phyloP scores from a whole-genome alignment of 192 early-diverging fungal genomes.

The Umbelopsis isabellina region DNA sequence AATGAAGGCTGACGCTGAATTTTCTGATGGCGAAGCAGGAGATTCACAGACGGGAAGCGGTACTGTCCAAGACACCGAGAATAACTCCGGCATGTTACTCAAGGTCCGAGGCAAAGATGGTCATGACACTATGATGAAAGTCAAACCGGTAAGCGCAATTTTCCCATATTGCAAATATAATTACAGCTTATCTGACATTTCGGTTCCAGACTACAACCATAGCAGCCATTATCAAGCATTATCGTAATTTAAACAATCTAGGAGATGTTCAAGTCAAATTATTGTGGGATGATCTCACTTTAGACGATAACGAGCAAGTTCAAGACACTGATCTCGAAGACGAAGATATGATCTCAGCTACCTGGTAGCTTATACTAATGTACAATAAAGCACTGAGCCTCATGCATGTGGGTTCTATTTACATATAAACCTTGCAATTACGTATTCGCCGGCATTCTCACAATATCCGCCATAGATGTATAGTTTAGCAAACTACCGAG shows the following conservation, averaged over 20 bases:
- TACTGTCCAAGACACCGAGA: background rate
- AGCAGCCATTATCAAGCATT: slow-evolving; percentile 50
- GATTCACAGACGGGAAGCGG: background rate
- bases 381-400: background rate
- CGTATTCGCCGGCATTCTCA: background rate
- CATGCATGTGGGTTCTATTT: background rate
- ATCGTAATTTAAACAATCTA: slow-evolving; percentile 41
- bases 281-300: slow-evolving; percentile 57
- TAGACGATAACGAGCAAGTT: slow-evolving; percentile 42
- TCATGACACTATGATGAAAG: slow-evolving; percentile 24
- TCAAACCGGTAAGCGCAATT: slow-evolving; percentile 25
- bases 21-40: background rate
- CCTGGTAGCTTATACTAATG: slow-evolving; percentile 1
- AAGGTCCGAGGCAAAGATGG: slow-evolving; percentile 30
- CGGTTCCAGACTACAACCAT: slow-evolving; percentile 43
- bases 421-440: background rate
- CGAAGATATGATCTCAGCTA: slow-evolving; percentile 54
- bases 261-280: slow-evolving; percentile 31
- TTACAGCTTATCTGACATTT: background rate
- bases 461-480: no score
- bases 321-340: slow-evolving; percentile 62
- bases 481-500: no score
- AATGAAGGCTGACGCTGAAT: slow-evolving; percentile 3
- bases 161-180: background rate
- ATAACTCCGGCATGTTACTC: slow-evolving; percentile 2